These are phyloP conservation scores for Camelina hispida DNA, from an alignment of 345 rosid species.

Conservation along the genomic window DNA sequence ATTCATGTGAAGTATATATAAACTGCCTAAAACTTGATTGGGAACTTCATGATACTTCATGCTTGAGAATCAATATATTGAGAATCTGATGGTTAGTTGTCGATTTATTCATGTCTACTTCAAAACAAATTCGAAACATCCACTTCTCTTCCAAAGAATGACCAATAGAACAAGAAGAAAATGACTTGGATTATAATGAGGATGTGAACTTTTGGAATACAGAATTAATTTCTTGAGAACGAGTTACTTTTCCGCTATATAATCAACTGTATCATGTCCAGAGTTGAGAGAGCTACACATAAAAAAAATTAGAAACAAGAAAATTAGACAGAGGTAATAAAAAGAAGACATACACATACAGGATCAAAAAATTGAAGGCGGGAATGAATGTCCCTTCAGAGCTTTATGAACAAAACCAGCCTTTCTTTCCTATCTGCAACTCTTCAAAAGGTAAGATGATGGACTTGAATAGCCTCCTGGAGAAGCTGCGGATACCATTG, in stretches of 20 bases:
- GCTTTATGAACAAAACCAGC: constrained; percentile 32
- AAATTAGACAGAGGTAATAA: not conserved
- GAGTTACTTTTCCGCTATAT: constrained; percentile 19
- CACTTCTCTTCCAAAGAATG: too few relatives aligned
- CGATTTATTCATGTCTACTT: too few relatives aligned
- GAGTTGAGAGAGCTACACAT: constrained; percentile 37
- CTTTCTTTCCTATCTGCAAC: constrained; percentile 67
- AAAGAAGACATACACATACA: constrained; percentile 35
- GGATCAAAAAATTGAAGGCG: constrained; percentile 32
- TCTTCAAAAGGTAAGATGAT: constrained; percentile 77
- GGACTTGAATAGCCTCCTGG: constrained; percentile 65
- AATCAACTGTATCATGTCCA: constrained; percentile 31
- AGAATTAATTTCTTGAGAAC: constrained; percentile 22
- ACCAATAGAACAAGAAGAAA: not conserved
- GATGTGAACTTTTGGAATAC: not conserved
- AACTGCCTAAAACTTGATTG: too few relatives aligned
- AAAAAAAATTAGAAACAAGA: not conserved
- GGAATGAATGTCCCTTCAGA: constrained; percentile 23
- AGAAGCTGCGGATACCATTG: constrained; percentile 55
- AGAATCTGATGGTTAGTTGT: too few relatives aligned
- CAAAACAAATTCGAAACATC: too few relatives aligned
- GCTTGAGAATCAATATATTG: too few relatives aligned
- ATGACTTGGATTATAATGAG: not conserved
- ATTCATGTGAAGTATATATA: too few relatives aligned
- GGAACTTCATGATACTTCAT: too few relatives aligned